Percentiles rank a stretch among this genome's conserved stretches.
phyloP scores from a whole-genome alignment of 2,329 filamentous ascomycete genomes.

The Ophiostoma ips region DNA sequence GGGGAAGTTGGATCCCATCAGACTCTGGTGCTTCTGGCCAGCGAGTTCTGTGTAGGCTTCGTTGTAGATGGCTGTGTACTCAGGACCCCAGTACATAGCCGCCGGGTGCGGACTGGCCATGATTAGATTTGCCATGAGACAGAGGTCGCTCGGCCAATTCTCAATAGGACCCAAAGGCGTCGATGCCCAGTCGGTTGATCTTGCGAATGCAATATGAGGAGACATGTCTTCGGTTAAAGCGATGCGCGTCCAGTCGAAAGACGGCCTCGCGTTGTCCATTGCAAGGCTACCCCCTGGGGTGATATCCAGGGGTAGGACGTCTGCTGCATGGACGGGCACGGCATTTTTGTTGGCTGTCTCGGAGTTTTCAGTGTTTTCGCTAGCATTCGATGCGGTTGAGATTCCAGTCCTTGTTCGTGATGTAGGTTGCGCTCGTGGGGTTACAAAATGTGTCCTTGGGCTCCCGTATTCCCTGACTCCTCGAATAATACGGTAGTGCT shows the following conservation, averaged over 20 bases:
- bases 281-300: not conserved
- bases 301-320: not conserved
- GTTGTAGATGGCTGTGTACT: conserved; percentile 58
- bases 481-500: conserved; percentile 54
- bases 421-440: conserved; percentile 19
- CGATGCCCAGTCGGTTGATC: conserved; percentile 56
- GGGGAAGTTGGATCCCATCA: conserved; percentile 61
- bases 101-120: conserved; percentile 66
- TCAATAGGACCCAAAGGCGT: conserved; percentile 66
- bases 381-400: not conserved
- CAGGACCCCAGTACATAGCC: conserved; percentile 66
- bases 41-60: conserved; percentile 58
- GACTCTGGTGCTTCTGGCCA: conserved; percentile 58
- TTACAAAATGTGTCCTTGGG: not conserved
- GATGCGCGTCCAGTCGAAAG: conserved; percentile 73
- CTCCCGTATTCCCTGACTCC: conserved; percentile 23
- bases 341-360: not conserved
- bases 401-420: conserved; percentile 21
- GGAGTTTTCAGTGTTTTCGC: not conserved
- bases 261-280: conserved; percentile 23
- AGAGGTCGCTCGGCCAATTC: conserved; percentile 55
- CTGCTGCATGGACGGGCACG: not conserved
- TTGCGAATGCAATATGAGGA: conserved; percentile 58
- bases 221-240: conserved; percentile 49
- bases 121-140: conserved; percentile 68